These are phyloP conservation scores for Polyplosphaeria fusca DNA, from an alignment of 495 filamentous ascomycete genomes.

Conservation along the genomic window DNA sequence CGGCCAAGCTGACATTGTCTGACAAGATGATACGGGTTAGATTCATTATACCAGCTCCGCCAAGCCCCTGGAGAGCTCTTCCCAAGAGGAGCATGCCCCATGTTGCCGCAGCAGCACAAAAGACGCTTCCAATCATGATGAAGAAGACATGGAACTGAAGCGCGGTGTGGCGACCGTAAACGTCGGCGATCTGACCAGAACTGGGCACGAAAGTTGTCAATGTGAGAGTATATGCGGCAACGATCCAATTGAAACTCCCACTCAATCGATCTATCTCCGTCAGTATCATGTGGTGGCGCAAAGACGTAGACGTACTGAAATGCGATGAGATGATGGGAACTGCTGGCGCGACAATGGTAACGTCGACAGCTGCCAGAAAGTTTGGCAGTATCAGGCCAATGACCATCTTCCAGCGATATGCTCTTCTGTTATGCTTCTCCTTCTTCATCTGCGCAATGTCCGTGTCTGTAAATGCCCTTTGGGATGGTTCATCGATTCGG, in stretches of 20 bases:
- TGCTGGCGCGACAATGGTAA: constrained; percentile 59
- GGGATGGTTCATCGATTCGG: not conserved
- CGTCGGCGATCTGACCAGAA: constrained; percentile 57
- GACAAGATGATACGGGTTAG: constrained; percentile 55
- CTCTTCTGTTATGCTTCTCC: constrained; percentile 7
- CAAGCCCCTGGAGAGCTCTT: constrained; percentile 56
- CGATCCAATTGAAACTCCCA: constrained; percentile 60
- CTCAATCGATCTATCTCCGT: constrained; percentile 47
- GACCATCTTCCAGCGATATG: constrained; percentile 55
- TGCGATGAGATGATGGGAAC: constrained; percentile 58
- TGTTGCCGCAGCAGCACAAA: constrained; percentile 53
- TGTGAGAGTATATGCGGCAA: constrained; percentile 61
- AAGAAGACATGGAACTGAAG: constrained; percentile 49
- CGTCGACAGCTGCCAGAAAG: constrained; percentile 47
- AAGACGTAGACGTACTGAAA: constrained; percentile 46
- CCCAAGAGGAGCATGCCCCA: constrained; percentile 58
- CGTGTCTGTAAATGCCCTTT: not conserved
- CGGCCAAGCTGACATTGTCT: constrained; percentile 54
- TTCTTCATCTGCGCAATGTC: constrained; percentile 1
- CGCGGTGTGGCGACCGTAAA: constrained; percentile 54
- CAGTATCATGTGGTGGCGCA: too few relatives aligned
- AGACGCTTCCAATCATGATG: constrained; percentile 51
- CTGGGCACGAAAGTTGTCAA: constrained; percentile 60
- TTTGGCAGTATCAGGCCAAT: constrained; percentile 50
- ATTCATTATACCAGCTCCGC: constrained; percentile 53